These are phyloP conservation scores for Zygoascus ofunaensis DNA, from an alignment of 805 yeast species.

Conservation along the genomic window DNA sequence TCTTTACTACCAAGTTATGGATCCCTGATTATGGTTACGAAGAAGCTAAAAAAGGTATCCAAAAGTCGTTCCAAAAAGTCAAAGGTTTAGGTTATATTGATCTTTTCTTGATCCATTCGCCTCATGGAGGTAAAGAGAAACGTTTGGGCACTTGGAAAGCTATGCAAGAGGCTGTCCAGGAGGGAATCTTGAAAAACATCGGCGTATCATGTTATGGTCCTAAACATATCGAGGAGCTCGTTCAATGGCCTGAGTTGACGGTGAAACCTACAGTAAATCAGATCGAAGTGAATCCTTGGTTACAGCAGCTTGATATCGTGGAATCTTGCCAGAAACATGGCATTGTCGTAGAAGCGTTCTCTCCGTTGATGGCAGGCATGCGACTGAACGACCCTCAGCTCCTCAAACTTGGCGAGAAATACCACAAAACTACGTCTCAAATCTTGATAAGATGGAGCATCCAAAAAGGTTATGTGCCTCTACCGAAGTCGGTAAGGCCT, in stretches of 20 bases:
- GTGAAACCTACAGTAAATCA: slow-evolving; percentile 68
- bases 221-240: slow-evolving; percentile 46
- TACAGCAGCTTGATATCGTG: slow-evolving; percentile 55
- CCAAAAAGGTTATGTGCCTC: slow-evolving; percentile 47
- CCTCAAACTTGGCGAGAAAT: slow-evolving; percentile 43
- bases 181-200: slow-evolving; percentile 42
- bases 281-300: slow-evolving; percentile 79
- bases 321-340: slow-evolving; percentile 47
- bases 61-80: slow-evolving; percentile 42
- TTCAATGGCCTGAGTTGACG: slow-evolving; percentile 37
- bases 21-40: slow-evolving; percentile 56
- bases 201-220: slow-evolving; percentile 60
- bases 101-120: slow-evolving; percentile 55
- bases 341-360: slow-evolving; percentile 62
- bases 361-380: slow-evolving; percentile 69
- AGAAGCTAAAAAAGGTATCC: slow-evolving; percentile 49
- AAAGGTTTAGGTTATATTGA: slow-evolving; percentile 54
- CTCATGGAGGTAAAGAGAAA: slow-evolving; percentile 20
- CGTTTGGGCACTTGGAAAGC: slow-evolving; percentile 20
- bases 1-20: slow-evolving; percentile 67
- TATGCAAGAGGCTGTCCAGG: slow-evolving; percentile 44
- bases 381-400: slow-evolving; percentile 45
- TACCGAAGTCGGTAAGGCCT: slow-evolving; percentile 59
- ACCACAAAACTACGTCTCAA: slow-evolving; percentile 50
- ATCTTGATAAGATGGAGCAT: slow-evolving; percentile 41